Conservation (phyloP, 768 basidiomycete genomes). For the Filobasidium floriforme region DNA sequence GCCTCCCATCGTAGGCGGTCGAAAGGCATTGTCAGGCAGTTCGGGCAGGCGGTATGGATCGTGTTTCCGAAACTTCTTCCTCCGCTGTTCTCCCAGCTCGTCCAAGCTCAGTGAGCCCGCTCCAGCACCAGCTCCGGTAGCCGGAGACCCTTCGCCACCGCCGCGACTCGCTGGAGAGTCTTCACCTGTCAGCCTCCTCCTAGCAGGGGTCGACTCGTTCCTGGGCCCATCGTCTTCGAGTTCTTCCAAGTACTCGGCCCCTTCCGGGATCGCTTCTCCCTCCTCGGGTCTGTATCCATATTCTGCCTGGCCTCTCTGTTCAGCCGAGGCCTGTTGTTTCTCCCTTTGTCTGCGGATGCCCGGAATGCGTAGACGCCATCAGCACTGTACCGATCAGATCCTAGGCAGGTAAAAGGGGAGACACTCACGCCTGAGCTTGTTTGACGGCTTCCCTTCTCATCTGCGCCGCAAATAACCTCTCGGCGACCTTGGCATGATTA, state of each 20-base stretch:
- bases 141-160: background rate
- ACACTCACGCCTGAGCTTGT: conserved; percentile 48
- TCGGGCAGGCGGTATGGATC: conserved; percentile 93
- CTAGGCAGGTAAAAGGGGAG: no score
- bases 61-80: conserved; percentile 47
- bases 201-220: background rate
- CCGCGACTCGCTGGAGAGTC: no score
- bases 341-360: conserved; percentile 11
- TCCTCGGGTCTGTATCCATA: conserved; percentile 41
- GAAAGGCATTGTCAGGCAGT: conserved; percentile 51
- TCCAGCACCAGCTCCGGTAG: background rate
- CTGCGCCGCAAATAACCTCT: conserved; percentile 85
- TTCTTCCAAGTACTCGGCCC: conserved; percentile 77
- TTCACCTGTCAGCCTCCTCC: background rate
- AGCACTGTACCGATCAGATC: no score
- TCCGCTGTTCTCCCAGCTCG: conserved; percentile 35
- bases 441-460: conserved; percentile 80
- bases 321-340: background rate
- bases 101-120: conserved; percentile 44
- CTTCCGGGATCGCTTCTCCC: conserved; percentile 57
- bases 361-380: background rate
- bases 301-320: background rate
- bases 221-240: conserved; percentile 49
- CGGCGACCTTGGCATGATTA: conserved; percentile 78
- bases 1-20: conserved; percentile 51